phyloP scores from a whole-genome alignment of 768 basidiomycete species.

The Coprinopsis strossmayeri region DNA sequence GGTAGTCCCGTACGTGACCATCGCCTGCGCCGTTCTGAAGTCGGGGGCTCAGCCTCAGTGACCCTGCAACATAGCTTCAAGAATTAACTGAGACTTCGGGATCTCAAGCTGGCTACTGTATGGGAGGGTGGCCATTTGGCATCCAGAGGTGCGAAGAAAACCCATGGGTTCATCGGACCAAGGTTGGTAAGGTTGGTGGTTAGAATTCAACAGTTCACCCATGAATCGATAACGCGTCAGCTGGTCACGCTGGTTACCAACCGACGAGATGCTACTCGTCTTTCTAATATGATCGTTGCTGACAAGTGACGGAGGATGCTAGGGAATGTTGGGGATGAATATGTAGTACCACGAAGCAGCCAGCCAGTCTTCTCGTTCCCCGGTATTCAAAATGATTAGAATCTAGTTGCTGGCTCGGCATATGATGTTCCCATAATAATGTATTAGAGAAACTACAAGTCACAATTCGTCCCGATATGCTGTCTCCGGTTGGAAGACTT shows the following conservation, averaged over 20 bases:
- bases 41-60: no score
- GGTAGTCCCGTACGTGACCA: no score
- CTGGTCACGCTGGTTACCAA: not conserved
- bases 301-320: not conserved
- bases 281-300: not conserved
- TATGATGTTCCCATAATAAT: not conserved
- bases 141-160: no score
- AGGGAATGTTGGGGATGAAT: not conserved
- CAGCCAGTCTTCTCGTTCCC: not conserved
- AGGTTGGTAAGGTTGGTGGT: not conserved
- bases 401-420: not conserved
- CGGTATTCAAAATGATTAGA: not conserved
- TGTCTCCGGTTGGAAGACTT: not conserved
- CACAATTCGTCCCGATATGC: constrained; percentile 2
- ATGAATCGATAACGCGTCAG: not conserved
- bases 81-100: no score
- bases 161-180: not conserved
- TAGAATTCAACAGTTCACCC: not conserved
- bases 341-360: not conserved
- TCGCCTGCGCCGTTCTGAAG: no score
- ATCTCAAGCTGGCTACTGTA: no score
- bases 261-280: not conserved
- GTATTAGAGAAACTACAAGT: not conserved
- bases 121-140: no score
- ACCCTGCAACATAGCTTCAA: no score